phyloP scores from a whole-genome alignment of 23 red algal genomes.

The Gracilariopsis chorda region DNA sequence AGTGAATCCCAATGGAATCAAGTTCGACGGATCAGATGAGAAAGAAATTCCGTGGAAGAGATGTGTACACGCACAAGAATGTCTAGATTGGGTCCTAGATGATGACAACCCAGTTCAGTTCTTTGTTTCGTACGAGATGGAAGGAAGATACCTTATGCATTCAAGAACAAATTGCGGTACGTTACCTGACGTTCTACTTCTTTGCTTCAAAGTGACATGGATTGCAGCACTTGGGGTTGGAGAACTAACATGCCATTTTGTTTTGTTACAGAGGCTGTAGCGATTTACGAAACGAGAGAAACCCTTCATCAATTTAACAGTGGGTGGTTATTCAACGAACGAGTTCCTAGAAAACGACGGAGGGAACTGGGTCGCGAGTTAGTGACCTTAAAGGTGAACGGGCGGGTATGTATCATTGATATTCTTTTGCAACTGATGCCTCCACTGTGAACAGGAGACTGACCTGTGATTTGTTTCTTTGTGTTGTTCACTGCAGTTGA shows the following conservation, averaged over 20 bases:
- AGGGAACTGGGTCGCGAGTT: slow-evolving; percentile 10
- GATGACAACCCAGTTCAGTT: slow-evolving; percentile 28
- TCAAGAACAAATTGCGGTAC: not conserved
- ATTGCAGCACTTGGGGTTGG: not conserved
- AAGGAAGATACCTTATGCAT: slow-evolving; percentile 1
- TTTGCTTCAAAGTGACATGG: too few species aligned
- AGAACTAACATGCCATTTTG: not conserved
- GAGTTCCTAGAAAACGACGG: not conserved
- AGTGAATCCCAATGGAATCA: slow-evolving; percentile 24
- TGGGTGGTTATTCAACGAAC: slow-evolving; percentile 42
- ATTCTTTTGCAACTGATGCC: too few species aligned
- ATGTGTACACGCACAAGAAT: not conserved
- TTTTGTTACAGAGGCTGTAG: slow-evolving; percentile 8
- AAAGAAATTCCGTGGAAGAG: slow-evolving; percentile 18
- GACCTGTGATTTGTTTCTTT: too few species aligned
- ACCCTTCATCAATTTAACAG: slow-evolving; percentile 34
- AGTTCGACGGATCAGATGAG: not conserved
- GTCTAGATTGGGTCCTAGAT: slow-evolving; percentile 25
- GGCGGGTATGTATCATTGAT: slow-evolving; percentile 17
- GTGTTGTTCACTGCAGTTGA: not conserved
- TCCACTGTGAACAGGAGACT: too few species aligned
- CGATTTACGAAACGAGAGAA: slow-evolving; percentile 21
- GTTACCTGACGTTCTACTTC: not conserved
- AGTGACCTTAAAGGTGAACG: not conserved
- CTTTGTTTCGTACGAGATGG: slow-evolving; percentile 27